These are phyloP conservation scores for Myrica gale DNA, from an alignment of 306 rosid species.

Conservation along the genomic window DNA sequence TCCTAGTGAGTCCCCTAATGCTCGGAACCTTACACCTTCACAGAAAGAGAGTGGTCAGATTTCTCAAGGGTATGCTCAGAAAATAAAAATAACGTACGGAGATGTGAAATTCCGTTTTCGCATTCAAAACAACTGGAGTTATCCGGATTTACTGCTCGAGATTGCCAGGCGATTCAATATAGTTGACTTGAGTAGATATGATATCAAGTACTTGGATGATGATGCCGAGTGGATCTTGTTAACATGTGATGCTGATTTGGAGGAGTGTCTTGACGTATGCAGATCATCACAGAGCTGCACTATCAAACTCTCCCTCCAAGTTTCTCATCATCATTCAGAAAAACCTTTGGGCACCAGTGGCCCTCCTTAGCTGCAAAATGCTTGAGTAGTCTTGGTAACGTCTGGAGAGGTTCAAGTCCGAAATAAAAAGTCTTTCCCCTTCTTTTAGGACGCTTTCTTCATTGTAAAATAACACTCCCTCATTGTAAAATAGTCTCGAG, in stretches of 20 bases:
- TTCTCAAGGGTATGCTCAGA: conserved; percentile 34
- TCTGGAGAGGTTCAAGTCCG: neutral
- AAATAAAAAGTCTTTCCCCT: conserved; percentile 36
- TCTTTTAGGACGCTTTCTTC: conserved; percentile 23
- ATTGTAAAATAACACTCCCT: conserved; percentile 28
- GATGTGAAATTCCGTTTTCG: conserved; percentile 82
- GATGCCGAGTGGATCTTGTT: conserved; percentile 87
- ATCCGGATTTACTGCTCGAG: conserved; percentile 58
- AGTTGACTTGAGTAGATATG: conserved; percentile 54
- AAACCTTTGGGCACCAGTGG: conserved; percentile 33
- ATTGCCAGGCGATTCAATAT: conserved; percentile 57
- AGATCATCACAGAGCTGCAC: conserved; percentile 49
- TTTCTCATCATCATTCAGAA: conserved; percentile 37
- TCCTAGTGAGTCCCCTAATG: conserved; percentile 41
- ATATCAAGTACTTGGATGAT: conserved; percentile 87
- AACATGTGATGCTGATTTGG: conserved; percentile 86
- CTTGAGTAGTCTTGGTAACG: neutral
- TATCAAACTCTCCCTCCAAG: conserved; percentile 68
- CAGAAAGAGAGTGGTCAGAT: conserved; percentile 18
- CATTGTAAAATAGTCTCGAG: conserved; percentile 22
- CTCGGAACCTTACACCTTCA: conserved; percentile 14
- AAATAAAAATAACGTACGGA: conserved; percentile 68
- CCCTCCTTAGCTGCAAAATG: conserved; percentile 30
- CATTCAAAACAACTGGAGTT: conserved; percentile 50
- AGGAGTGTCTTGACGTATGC: conserved; percentile 83